Conservation (phyloP, 2,329 filamentous ascomycete genomes). For the Aspergillus arachidicola region DNA sequence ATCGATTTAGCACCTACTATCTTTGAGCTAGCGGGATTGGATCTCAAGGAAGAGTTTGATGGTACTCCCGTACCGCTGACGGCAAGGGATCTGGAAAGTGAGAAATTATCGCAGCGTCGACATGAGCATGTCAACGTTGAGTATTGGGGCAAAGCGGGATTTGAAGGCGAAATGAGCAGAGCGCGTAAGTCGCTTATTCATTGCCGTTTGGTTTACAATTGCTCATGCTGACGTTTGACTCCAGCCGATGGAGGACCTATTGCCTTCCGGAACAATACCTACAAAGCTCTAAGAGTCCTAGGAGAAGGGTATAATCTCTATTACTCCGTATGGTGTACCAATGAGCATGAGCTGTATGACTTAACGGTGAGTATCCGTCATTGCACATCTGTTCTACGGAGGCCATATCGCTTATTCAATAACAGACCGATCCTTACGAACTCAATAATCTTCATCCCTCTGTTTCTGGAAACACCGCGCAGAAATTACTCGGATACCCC, state of each 20-base stretch:
- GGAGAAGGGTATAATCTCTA: slow-evolving; percentile 34
- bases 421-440: slow-evolving; percentile 7
- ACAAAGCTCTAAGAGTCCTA: slow-evolving; percentile 27
- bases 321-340: slow-evolving; percentile 40
- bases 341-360: slow-evolving; percentile 39
- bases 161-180: background rate
- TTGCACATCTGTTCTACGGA: background rate
- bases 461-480: background rate
- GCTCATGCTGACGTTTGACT: background rate
- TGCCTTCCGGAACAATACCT: slow-evolving; percentile 16
- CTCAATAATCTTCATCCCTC: background rate
- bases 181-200: background rate
- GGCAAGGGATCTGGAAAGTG: background rate
- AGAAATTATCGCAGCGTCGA: background rate
- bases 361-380: slow-evolving; percentile 8
- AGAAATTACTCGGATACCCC: background rate
- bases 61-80: slow-evolving; percentile 53
- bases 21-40: slow-evolving; percentile 43
- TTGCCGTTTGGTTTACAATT: accelerated
- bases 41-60: slow-evolving; percentile 55
- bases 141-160: background rate
- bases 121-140: background rate
- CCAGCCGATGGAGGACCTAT: background rate
- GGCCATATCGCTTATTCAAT: background rate
- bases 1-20: slow-evolving; percentile 65